Base-by-base conservation (phyloP, 1,139 yeast species). In the Debaryomyces subglobosus region DNA sequence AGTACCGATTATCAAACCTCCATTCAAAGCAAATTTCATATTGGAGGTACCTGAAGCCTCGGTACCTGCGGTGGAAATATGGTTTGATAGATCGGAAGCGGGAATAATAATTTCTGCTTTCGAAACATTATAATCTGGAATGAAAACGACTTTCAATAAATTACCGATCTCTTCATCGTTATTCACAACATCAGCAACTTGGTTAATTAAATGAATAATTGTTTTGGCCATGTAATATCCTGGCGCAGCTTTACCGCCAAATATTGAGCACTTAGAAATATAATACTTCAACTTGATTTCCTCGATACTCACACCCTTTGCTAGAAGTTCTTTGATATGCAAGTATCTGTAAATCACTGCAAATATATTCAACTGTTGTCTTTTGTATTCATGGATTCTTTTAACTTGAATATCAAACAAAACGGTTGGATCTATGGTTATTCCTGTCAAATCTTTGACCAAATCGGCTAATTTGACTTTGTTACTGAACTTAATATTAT, bases 51-150 rank as follows among this genome's bases (percentile, higher is more conserved):
- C 97, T 1, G 96, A 87, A 23, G 96, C 97, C 68, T 91, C 98
- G 21, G 98, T 91, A 60, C 98, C 98, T 9, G 97, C 97, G 43
- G 97, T 91, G n/a, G 97, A 90, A 57, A 91, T 92, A 71, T 91
- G 98, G 70, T 91, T 95, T 44, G 96, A 87, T 62, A 91, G 77
- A 65, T 91, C 97, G 39, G 94, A 85, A 15, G 94, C 97, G 20
- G 97, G 97, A 55, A 84, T 79, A 61, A 92, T 89, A 51, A 90
- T 81, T 71, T 92, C 97, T 0, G 97, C 97, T 71, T 90, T 91
- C 44, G 96, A 88, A 43, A 91, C 97, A 62, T 90, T 90, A 71
- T 91, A 91, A 66, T 91, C 97, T 33, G 96, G 96, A 56, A 91
- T 79, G 64, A 89, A 91, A 24, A 88, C 90, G 53, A 89, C 96